phyloP scores from a whole-genome alignment of 208 protist species.

The Leishmania aethiopica region DNA sequence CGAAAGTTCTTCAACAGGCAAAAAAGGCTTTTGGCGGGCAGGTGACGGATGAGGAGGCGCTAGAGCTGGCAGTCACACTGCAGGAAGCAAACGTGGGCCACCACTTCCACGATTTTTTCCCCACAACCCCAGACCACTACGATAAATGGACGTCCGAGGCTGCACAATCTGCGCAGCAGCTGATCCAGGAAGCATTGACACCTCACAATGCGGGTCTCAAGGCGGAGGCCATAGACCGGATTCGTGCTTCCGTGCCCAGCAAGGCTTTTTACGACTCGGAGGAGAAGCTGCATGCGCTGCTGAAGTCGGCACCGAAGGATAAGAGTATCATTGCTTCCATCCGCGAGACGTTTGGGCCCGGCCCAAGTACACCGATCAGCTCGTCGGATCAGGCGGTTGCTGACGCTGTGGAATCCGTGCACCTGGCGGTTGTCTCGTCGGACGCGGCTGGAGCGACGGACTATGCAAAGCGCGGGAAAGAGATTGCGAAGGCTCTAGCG shows the following conservation, averaged over 20 bases:
- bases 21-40: constrained; percentile 61
- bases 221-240: constrained; percentile 52
- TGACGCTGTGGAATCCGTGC: constrained; percentile 52
- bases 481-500: constrained; percentile 53
- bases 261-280: constrained; percentile 71
- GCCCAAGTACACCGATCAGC: constrained; percentile 60
- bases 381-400: constrained; percentile 59
- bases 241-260: constrained; percentile 48
- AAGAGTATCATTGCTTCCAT: constrained; percentile 64
- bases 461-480: constrained; percentile 53
- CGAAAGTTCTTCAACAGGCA: constrained; percentile 35
- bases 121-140: constrained; percentile 50
- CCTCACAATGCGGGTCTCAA: constrained; percentile 39
- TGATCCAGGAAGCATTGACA: constrained; percentile 49
- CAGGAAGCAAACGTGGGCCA: constrained; percentile 68
- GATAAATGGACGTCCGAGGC: constrained; percentile 59
- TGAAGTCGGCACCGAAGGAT: constrained; percentile 57
- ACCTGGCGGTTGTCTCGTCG: constrained; percentile 45
- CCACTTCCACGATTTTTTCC: constrained; percentile 88
- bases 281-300: constrained; percentile 63
- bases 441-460: constrained; percentile 53
- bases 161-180: constrained; percentile 34
- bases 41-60: constrained; percentile 72
- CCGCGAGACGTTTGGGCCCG: constrained; percentile 55
- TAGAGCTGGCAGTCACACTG: constrained; percentile 69